These are phyloP conservation scores for Syzygium oleosum DNA, from an alignment of 345 rosid genomes.

Conservation along the genomic window DNA sequence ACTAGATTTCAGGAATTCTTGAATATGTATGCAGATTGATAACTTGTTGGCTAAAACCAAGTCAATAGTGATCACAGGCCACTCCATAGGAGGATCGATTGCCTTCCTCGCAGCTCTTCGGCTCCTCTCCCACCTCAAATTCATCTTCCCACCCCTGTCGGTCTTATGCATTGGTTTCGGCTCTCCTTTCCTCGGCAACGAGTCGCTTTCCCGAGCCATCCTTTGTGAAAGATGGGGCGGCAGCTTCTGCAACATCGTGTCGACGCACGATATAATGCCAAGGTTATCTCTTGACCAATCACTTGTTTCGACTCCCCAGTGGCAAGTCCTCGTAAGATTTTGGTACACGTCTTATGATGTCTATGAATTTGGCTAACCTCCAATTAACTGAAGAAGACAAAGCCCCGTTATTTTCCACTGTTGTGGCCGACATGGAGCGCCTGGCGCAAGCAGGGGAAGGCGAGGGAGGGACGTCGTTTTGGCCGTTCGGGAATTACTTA, in stretches of 20 bases:
- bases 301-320: constrained; percentile 6
- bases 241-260: constrained; percentile 69
- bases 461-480: constrained; percentile 14
- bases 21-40: constrained; percentile 23
- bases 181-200: constrained; percentile 70
- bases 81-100: constrained; percentile 61
- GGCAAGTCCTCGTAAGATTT: constrained; percentile 10
- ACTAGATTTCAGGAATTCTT: neutral
- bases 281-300: constrained; percentile 37
- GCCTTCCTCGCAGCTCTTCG: constrained; percentile 67
- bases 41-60: constrained; percentile 14
- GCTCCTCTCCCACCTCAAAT: constrained; percentile 52
- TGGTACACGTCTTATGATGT: constrained; percentile 21
- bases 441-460: constrained; percentile 5
- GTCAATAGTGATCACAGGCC: constrained; percentile 68
- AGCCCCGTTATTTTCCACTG: constrained; percentile 5
- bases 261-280: constrained; percentile 53
- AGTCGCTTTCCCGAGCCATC: constrained; percentile 46
- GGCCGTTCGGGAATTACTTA: constrained; percentile 70
- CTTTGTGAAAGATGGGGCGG: constrained; percentile 56
- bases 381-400: constrained; percentile 6
- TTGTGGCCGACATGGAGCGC: neutral
- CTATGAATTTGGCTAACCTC: neutral
- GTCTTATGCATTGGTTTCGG: constrained; percentile 83
- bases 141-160: constrained; percentile 11